A percentile compares a stretch with the other conserved stretches of the same genome.
Evolutionary conservation across 1,139 yeast species (phyloP).

Genomic region (Yarrowia galli): DNA sequence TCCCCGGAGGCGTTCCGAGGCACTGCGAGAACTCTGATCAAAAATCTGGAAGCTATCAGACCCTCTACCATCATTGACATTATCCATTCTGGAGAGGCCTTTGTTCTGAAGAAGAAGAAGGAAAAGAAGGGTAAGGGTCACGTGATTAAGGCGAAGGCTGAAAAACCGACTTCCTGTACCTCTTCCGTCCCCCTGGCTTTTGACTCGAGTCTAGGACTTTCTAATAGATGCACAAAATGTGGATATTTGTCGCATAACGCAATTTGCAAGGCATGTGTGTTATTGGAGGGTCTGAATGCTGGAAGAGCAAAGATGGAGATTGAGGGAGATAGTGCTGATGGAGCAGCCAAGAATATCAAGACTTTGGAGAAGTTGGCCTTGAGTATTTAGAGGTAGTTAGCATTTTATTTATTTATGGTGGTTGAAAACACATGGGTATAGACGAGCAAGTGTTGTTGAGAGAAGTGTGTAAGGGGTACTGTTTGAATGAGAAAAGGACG

Average conservation of each 20-base stretch:
- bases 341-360: conserved; percentile 73
- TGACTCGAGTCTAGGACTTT: conserved; percentile 41
- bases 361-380: conserved; percentile 71
- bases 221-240: conserved; percentile 73
- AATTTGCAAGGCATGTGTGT: conserved; percentile 91
- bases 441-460: no score
- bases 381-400: conserved; percentile 47
- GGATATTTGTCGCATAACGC: conserved; percentile 89
- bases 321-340: conserved; percentile 55
- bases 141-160: conserved; percentile 41
- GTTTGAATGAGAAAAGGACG: no score
- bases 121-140: conserved; percentile 43
- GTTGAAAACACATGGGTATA: no score
- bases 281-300: conserved; percentile 82
- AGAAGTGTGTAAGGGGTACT: no score
- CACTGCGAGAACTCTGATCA: conserved; percentile 90
- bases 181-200: conserved; percentile 33
- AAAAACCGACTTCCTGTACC: conserved; percentile 41
- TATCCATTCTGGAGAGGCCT: conserved; percentile 90
- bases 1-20: conserved; percentile 99
- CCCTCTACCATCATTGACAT: conserved; percentile 95
- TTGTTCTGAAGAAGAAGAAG: conserved; percentile 67
- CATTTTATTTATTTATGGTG: conserved; percentile 5
- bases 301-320: conserved; percentile 58
- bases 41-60: conserved; percentile 85